phyloP scores from a whole-genome alignment of 208 protist genomes.

The Acanthamoeba triangularis region DNA sequence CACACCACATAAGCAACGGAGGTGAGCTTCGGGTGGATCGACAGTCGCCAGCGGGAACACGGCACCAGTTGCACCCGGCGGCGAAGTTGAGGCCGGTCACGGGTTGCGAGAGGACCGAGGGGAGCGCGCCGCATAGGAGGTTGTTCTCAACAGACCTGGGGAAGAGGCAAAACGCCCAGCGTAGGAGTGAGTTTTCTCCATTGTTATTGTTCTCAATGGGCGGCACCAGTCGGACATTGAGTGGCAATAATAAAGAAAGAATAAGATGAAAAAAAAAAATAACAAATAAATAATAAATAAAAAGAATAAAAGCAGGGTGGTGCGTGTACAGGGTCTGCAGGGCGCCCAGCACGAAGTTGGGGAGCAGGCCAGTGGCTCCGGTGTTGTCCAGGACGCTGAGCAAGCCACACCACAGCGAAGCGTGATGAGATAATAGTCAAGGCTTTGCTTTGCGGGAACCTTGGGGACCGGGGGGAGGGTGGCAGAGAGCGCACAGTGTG shows the following conservation, averaged over 20 bases:
- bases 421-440: neutral
- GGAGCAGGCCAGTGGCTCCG: neutral
- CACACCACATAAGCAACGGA: neutral
- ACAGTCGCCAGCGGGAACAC: neutral
- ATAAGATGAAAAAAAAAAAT: neutral
- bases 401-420: neutral
- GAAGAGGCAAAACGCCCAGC: neutral
- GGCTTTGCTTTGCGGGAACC: neutral
- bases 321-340: neutral
- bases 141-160: neutral
- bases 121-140: neutral
- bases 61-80: constrained; percentile 21
- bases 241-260: neutral
- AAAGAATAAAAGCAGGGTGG: no score
- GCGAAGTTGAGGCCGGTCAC: neutral
- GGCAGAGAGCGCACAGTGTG: neutral
- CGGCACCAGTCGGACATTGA: no score
- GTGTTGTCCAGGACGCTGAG: neutral
- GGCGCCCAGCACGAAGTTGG: neutral
- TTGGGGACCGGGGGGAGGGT: neutral
- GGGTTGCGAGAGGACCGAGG: neutral
- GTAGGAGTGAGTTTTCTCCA: no score
- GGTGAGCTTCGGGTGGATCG: neutral
- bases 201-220: no score
- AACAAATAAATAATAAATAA: no score